Evolutionary conservation across 441 rosid species (phyloP), one percentile per base, ranked within the genome.

Genomic region (Pelargonium australe): DNA sequence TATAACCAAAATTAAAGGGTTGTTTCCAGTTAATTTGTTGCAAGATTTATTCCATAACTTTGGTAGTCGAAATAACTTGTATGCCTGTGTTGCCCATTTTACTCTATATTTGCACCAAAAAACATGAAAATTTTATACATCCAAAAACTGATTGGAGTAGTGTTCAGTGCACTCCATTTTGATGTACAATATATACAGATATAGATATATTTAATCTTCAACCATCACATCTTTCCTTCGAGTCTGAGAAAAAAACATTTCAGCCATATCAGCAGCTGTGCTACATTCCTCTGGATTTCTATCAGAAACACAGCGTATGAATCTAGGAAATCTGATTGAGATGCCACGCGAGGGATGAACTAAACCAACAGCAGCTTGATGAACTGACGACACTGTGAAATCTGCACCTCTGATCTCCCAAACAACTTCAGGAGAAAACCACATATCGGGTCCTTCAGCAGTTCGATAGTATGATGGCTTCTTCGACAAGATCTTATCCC

Each of bases 401-500:
- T 92, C 96, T 16, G 97, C 96, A 41, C 94, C 94, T 74, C 85
- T 83, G 66, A 90, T 85, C 80, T 83, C 94, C 97, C 98, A 92
- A 14, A 90, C 94, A 23, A 82, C 76, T 68, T 85, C 91, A 2
- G 92, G 79, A 3, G 87, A 57, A 76, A 92, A 89, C 98, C 97
- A 90, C 85, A 83, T 70, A 69, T 90, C 92, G 1, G 97, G 92
- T 44, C 68, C 82, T 85, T 92, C 97, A 5, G 75, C 83, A 14
- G 97, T 92, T 70, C 80, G 80, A 75, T 90, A 92, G 79, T 90
- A 92, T 12, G 85, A 75, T 4, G 94, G 92, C 72, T 84, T 90
- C 74, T 81, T 90, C 8, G 78, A 64, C 69, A 90, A 76, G 61
- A 87, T 76, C 84, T 75, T 85, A 28, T 90, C 98, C 63, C 80